Evolutionary conservation across 192 early-diverging fungal genomes (phyloP).

Genomic region (Lunasporangiospora selenospora): DNA sequence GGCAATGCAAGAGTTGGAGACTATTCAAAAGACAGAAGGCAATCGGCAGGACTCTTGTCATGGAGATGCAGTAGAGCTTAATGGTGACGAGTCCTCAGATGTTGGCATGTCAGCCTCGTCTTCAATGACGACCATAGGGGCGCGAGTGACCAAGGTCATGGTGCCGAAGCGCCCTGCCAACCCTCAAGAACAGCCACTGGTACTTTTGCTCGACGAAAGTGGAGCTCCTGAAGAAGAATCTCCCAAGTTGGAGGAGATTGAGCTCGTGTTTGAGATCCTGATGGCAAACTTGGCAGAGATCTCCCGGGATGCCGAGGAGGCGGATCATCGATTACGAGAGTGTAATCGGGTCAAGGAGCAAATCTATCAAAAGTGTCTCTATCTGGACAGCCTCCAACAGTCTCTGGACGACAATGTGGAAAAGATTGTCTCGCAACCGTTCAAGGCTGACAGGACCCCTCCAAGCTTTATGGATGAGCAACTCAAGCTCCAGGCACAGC

Average conservation of each 20-base stretch:
- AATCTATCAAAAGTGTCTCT: conserved; percentile 51
- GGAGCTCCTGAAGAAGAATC: conserved; percentile 19
- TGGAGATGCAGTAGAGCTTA: too few relatives aligned
- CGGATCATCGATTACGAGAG: conserved; percentile 40
- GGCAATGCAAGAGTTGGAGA: conserved; percentile 36
- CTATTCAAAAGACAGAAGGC: conserved; percentile 20
- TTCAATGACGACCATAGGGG: neutral
- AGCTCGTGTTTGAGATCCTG: conserved; percentile 58
- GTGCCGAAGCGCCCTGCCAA: conserved; percentile 15
- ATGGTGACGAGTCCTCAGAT: too few relatives aligned
- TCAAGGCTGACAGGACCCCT: conserved; percentile 30
- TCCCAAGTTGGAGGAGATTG: conserved; percentile 51
- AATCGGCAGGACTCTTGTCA: too few relatives aligned
- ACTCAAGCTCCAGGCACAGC: conserved; percentile 36
- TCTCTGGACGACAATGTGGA: conserved; percentile 35
- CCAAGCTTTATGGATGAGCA: conserved; percentile 46
- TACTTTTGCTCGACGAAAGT: conserved; percentile 19
- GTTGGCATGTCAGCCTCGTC: neutral
- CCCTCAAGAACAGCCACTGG: conserved; percentile 35
- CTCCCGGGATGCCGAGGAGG: conserved; percentile 51
- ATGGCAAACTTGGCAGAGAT: conserved; percentile 60
- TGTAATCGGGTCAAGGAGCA: conserved; percentile 51
- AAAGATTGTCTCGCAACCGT: conserved; percentile 35
- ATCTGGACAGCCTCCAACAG: conserved; percentile 46
- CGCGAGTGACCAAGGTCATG: conserved; percentile 13